phyloP scores from a whole-genome alignment of 495 filamentous ascomycete genomes.

The Tuber melanosporum region DNA sequence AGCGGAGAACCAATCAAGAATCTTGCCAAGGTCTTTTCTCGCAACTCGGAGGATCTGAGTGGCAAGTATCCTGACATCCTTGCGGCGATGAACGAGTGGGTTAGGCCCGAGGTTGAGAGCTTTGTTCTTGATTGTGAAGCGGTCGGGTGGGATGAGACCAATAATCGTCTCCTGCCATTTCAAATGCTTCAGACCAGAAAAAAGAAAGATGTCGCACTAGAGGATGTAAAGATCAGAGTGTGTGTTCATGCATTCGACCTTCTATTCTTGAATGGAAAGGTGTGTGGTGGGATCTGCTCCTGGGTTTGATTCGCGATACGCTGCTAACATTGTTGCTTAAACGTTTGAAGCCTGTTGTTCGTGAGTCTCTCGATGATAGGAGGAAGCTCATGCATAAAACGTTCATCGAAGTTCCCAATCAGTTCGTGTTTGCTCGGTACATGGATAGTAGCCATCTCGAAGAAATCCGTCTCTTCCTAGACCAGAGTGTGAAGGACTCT shows the following conservation, averaged over 20 bases:
- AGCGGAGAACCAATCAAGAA: slow-evolving; percentile 47
- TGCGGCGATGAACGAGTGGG: slow-evolving; percentile 76
- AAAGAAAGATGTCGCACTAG: slow-evolving; percentile 92
- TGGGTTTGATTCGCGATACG: background rate
- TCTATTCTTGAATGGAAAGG: slow-evolving; percentile 86
- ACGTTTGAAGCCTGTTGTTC: slow-evolving; percentile 59
- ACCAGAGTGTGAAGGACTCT: slow-evolving; percentile 86
- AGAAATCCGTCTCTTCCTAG: slow-evolving; percentile 83
- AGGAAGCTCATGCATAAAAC: slow-evolving; percentile 67
- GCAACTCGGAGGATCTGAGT: slow-evolving; percentile 91
- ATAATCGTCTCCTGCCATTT: slow-evolving; percentile 93
- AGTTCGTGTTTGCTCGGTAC: slow-evolving; percentile 82
- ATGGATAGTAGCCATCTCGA: slow-evolving; percentile 86
- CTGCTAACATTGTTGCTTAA: slow-evolving; percentile 8
- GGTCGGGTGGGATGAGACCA: slow-evolving; percentile 88
- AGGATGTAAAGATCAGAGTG: slow-evolving; percentile 94
- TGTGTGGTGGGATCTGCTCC: slow-evolving; percentile 40
- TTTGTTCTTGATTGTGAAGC: slow-evolving; percentile 98
- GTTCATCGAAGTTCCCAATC: slow-evolving; percentile 72
- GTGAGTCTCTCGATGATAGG: slow-evolving; percentile 78
- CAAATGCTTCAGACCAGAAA: slow-evolving; percentile 98
- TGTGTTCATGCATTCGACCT: slow-evolving; percentile 97
- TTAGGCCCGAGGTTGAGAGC: slow-evolving; percentile 79
- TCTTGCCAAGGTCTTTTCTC: slow-evolving; percentile 84
- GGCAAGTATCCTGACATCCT: slow-evolving; percentile 97